These are phyloP conservation scores for Hypomontagnella submonticulosa DNA, from an alignment of 495 filamentous ascomycete genomes.

Conservation along the genomic window DNA sequence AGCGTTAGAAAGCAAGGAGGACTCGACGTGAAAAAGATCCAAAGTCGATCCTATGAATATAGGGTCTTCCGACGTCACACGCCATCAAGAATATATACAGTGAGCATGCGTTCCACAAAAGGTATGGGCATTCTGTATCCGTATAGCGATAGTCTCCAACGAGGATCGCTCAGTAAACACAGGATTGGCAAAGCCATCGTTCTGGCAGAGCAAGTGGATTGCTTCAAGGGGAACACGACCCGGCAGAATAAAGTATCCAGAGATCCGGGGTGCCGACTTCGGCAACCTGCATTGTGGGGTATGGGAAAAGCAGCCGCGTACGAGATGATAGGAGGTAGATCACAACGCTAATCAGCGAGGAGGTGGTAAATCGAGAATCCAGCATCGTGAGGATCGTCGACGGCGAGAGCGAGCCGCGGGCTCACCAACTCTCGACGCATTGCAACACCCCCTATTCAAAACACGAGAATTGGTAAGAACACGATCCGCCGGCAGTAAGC, in stretches of 20 bases:
- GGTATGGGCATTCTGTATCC: constrained; percentile 19
- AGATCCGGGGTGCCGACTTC: constrained; percentile 41
- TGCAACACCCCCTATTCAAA: constrained; percentile 17
- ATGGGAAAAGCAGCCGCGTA: constrained; percentile 38
- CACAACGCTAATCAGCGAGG: constrained; percentile 29
- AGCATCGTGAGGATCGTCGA: constrained; percentile 41
- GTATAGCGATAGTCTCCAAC: constrained; percentile 18
- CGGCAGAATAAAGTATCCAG: constrained; percentile 39
- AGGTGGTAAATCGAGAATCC: constrained; percentile 23
- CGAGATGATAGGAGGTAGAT: constrained; percentile 30
- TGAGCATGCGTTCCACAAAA: constrained; percentile 20
- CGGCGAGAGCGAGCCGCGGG: constrained; percentile 20
- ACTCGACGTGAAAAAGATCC: constrained; percentile 10
- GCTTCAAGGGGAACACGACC: constrained; percentile 43
- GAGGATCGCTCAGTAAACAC: constrained; percentile 14
- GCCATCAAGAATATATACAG: constrained; percentile 9
- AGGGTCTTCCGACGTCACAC: constrained; percentile 18
- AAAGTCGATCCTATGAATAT: constrained; percentile 14
- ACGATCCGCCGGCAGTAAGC: constrained; percentile 8
- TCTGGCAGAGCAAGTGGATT: constrained; percentile 31
- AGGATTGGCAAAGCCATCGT: constrained; percentile 12
- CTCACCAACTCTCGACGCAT: constrained; percentile 26
- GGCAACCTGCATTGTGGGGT: constrained; percentile 44
- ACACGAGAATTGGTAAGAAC: constrained; percentile 5
- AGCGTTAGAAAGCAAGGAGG: background rate